phyloP scores from a whole-genome alignment of 2,329 filamentous ascomycete genomes.

The Xylaria sp. region DNA sequence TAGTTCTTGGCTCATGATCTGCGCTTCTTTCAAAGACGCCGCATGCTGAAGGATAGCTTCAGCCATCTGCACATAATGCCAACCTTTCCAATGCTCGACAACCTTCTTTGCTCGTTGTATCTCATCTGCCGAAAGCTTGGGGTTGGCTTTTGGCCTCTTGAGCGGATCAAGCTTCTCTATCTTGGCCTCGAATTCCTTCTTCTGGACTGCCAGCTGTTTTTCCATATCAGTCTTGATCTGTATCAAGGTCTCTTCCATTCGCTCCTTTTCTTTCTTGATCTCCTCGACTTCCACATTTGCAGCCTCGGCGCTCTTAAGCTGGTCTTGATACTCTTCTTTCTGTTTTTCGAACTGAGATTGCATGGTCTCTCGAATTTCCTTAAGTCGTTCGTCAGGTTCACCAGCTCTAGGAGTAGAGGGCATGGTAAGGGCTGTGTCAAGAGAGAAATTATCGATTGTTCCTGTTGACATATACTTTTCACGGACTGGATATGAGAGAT shows the following conservation, averaged over 20 bases:
- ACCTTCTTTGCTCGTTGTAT: conserved; percentile 74
- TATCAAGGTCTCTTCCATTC: conserved; percentile 84
- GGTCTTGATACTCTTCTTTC: conserved; percentile 83
- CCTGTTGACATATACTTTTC: conserved; percentile 97
- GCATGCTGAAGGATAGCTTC: conserved; percentile 91
- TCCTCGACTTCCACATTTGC: conserved; percentile 83
- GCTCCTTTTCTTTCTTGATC: conserved; percentile 81
- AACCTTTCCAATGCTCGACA: conserved; percentile 79
- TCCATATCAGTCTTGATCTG: conserved; percentile 90
- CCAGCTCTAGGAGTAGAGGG: conserved; percentile 87
- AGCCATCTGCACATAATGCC: conserved; percentile 92
- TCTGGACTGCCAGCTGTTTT: conserved; percentile 82
- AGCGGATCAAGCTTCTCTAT: conserved; percentile 78
- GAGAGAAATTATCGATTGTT: conserved; percentile 93
- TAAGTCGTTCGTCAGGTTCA: conserved; percentile 79
- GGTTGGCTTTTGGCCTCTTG: conserved; percentile 68
- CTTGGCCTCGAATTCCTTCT: conserved; percentile 84
- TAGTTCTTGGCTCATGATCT: conserved; percentile 97
- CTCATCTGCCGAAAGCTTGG: conserved; percentile 76
- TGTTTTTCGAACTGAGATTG: conserved; percentile 84
- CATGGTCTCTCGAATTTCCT: conserved; percentile 82
- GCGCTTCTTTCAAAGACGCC: conserved; percentile 89
- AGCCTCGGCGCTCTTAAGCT: conserved; percentile 78
- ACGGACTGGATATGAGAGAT: conserved; percentile 84
- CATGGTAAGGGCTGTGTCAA: conserved; percentile 94